Evolutionary conservation across 768 basidiomycete species (phyloP).

Genomic region (Naganishia onofrii): DNA sequence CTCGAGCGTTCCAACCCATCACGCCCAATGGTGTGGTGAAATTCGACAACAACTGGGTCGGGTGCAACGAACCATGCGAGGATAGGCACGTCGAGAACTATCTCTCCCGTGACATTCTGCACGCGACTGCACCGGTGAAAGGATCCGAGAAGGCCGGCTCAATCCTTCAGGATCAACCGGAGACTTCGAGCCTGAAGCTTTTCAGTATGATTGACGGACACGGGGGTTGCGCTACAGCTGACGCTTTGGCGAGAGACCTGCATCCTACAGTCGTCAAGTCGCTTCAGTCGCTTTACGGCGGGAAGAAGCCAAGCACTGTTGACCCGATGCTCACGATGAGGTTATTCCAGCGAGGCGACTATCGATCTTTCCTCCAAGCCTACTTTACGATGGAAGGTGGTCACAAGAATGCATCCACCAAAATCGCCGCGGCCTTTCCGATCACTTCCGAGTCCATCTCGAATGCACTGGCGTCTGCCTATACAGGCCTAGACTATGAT

Average conservation of each 20-base stretch:
- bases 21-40: constrained; percentile 32
- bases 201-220: constrained; percentile 75
- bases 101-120: constrained; percentile 61
- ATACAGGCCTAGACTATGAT: constrained; percentile 59
- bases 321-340: background rate
- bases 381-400: too few species aligned
- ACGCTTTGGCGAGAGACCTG: constrained; percentile 73
- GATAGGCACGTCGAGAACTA: constrained; percentile 75
- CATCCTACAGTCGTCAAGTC: constrained; percentile 79
- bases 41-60: constrained; percentile 71
- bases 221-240: constrained; percentile 75
- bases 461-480: constrained; percentile 58
- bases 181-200: constrained; percentile 6
- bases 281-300: constrained; percentile 54
- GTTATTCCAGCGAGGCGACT: too few species aligned
- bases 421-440: too few species aligned
- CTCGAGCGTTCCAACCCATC: background rate
- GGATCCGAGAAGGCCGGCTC: background rate
- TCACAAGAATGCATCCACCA: too few species aligned
- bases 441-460: too few species aligned
- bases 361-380: too few species aligned
- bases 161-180: constrained; percentile 9
- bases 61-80: constrained; percentile 87
- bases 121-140: background rate
- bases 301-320: constrained; percentile 2